Evolutionary conservation across 495 filamentous ascomycete species (phyloP).

Genomic region (Massariosphaeria phaeospora): DNA sequence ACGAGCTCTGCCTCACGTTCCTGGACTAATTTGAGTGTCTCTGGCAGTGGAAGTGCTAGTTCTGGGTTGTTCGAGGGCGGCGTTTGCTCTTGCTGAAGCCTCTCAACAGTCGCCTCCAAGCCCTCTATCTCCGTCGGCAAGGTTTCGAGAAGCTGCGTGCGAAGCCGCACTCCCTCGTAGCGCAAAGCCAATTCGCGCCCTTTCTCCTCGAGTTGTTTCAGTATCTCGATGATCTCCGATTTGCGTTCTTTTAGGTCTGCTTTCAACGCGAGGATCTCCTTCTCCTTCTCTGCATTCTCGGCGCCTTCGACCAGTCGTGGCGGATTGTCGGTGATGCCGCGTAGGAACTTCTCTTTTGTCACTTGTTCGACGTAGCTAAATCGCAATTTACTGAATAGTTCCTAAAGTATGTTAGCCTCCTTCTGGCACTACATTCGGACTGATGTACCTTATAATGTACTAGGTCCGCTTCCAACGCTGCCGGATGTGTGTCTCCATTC

Average conservation of each 20-base stretch:
- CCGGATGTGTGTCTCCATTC: slow-evolving; percentile 65
- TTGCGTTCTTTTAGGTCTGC: slow-evolving; percentile 72
- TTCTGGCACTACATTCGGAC: neutral
- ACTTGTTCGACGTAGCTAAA: slow-evolving; percentile 88
- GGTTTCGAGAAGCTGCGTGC: slow-evolving; percentile 52
- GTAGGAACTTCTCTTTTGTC: slow-evolving; percentile 75
- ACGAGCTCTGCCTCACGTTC: slow-evolving; percentile 57
- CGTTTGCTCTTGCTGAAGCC: slow-evolving; percentile 47
- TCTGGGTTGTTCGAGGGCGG: slow-evolving; percentile 41
- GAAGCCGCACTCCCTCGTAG: slow-evolving; percentile 60
- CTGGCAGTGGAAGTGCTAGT: slow-evolving; percentile 52
- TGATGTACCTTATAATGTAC: slow-evolving; percentile 67
- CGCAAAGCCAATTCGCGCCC: slow-evolving; percentile 54
- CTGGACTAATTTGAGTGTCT: slow-evolving; percentile 55
- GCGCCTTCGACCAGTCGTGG: slow-evolving; percentile 74
- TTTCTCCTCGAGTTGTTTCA: slow-evolving; percentile 64
- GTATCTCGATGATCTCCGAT: slow-evolving; percentile 66
- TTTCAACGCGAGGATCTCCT: slow-evolving; percentile 64
- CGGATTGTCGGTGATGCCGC: slow-evolving; percentile 75
- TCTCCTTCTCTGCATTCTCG: slow-evolving; percentile 79
- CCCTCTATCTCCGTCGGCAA: slow-evolving; percentile 61
- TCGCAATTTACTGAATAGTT: slow-evolving; percentile 91
- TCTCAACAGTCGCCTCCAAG: slow-evolving; percentile 55
- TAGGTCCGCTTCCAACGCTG: slow-evolving; percentile 77
- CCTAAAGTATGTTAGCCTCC: slow-evolving; percentile 42